phyloP scores from a whole-genome alignment of 768 basidiomycete species.

The Lactarius hatsudake region DNA sequence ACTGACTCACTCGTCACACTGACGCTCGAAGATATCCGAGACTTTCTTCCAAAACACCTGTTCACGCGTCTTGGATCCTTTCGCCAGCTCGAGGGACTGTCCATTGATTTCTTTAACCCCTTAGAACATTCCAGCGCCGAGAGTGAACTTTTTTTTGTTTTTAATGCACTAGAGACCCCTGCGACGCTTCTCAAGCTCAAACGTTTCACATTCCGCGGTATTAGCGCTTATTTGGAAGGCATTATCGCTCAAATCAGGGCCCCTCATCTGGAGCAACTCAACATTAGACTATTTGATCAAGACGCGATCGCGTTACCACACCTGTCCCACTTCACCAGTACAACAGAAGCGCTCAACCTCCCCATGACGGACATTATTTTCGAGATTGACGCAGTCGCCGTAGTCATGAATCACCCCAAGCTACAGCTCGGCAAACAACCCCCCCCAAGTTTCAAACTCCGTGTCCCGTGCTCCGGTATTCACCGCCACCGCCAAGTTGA shows the following conservation, averaged over 20 bases:
- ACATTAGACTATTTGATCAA: constrained; percentile 3
- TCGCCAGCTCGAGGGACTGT: constrained; percentile 9
- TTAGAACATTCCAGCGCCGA: not conserved
- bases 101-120: constrained; percentile 5
- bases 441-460: no score
- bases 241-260: not conserved
- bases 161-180: not conserved
- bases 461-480: no score
- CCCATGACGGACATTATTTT: not conserved
- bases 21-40: not conserved
- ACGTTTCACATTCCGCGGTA: not conserved
- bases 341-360: not conserved
- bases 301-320: not conserved
- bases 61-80: not conserved
- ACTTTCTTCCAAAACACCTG: not conserved
- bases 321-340: not conserved
- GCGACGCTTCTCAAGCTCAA: constrained; percentile 1
- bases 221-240: not conserved
- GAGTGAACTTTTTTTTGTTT: not conserved
- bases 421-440: no score
- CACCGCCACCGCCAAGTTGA: not conserved
- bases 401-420: not conserved
- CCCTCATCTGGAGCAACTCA: not conserved
- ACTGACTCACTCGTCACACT: constrained; percentile 1
- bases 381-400: not conserved